Evolutionary conservation across 257 asterid genomes (phyloP), one percentile per base, ranked within the genome.

Genomic region (Penstemon eatonii): DNA sequence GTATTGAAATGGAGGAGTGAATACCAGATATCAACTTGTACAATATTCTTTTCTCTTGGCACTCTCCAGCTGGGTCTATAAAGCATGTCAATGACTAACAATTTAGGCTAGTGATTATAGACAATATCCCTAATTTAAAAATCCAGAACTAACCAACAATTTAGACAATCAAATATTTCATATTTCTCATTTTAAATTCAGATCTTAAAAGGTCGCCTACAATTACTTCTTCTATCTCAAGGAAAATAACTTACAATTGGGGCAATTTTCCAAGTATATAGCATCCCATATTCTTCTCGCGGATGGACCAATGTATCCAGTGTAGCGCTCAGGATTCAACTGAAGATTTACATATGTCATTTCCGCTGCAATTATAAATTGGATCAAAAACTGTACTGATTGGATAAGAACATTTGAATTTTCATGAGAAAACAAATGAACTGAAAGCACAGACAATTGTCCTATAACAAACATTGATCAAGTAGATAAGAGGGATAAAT

Each of bases 11-110:
- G 65, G 96, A 88, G 38, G 93, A 86, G 76, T 88, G 96, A 47
- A 88, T 87, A 58, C 96, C 93, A 69, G 96, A 88, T 66, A 86
- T 81, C 78, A 88, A 79, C 81, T 86, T 88, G 81, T 84, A 84
- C 63, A 86, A 49, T 63, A 82, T 78, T 75, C 84, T 84, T 70
- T 82, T 86, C 81, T 88, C 90, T 59, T 79, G 87, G 75, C 91
- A 86, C 76, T 88, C 89, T 42, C 54, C 86, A 10, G 81, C 75
- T 63, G 84, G 87, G 81, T 82, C 96, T 82, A 76, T 75, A 75
- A 56, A 70, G 57, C 55, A 69, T 46, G 40, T 8, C 33, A 58
- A 62, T 7, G 67, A 50, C 59, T 62, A 60, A 51, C 39, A 40
- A 18, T 71, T 42, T 9, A 55, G 52, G 44, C 56, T 2, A 52